A percentile compares a stretch with the other conserved stretches of the same genome.
Evolutionary conservation across 352 stramenopile species (phyloP).

Genomic region (Globisporangium alternatum): DNA sequence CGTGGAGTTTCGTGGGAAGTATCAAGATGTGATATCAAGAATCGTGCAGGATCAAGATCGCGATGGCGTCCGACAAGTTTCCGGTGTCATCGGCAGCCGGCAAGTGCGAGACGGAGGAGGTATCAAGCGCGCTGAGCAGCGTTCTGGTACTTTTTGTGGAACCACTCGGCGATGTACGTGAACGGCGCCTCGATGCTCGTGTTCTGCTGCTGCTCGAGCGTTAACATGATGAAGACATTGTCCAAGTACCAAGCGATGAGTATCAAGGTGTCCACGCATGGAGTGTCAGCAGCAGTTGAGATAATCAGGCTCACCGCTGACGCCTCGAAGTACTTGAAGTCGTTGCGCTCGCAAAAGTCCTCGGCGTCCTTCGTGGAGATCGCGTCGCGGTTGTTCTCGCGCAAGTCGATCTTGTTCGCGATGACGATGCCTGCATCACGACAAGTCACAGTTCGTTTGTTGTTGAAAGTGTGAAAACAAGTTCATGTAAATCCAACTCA

Average conservation of each 20-base stretch:
- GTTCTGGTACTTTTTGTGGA: slow-evolving; percentile 82
- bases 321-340: slow-evolving; percentile 83
- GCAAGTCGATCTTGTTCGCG: slow-evolving; percentile 77
- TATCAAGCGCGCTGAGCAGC: slow-evolving; percentile 48
- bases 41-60: not conserved
- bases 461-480: not conserved
- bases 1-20: not conserved
- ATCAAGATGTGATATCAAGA: not conserved
- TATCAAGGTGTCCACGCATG: not conserved
- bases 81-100: no score
- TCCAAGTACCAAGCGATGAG: slow-evolving; percentile 4
- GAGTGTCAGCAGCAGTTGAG: not conserved
- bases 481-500: not conserved
- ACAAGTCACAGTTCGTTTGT: not conserved
- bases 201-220: slow-evolving; percentile 57
- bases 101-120: not conserved
- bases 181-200: slow-evolving; percentile 72
- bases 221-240: not conserved
- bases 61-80: not conserved
- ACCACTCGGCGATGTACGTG: slow-evolving; percentile 76
- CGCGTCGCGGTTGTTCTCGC: slow-evolving; percentile 74
- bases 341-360: slow-evolving; percentile 67
- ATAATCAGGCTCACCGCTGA: slow-evolving; percentile 41
- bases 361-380: slow-evolving; percentile 68
- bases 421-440: slow-evolving; percentile 48